A percentile compares a stretch with the other conserved stretches of the same genome.
These are phyloP conservation scores for Bombardia bombarda DNA, from an alignment of 495 filamentous ascomycete species.

Conservation along the genomic window DNA sequence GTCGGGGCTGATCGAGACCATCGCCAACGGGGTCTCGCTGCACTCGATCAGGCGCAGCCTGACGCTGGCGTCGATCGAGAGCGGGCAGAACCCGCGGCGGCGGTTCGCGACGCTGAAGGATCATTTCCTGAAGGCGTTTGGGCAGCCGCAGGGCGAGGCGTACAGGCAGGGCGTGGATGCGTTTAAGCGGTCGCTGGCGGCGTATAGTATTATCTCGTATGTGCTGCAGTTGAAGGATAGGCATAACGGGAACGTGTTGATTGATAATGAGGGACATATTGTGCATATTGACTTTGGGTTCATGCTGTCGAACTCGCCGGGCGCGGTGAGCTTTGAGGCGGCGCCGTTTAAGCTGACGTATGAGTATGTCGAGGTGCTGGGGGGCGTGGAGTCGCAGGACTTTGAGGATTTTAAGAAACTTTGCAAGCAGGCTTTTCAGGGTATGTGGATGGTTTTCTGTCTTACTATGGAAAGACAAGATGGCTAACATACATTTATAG, in stretches of 20 bases:
- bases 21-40: constrained; percentile 69
- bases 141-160: constrained; percentile 49
- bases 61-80: constrained; percentile 57
- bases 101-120: constrained; percentile 66
- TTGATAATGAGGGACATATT: constrained; percentile 71
- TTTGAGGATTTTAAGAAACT: constrained; percentile 61
- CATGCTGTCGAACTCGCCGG: constrained; percentile 73
- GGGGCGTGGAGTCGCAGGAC: constrained; percentile 51
- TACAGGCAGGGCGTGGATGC: constrained; percentile 59
- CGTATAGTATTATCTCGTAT: constrained; percentile 70
- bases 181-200: constrained; percentile 62
- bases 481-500: constrained; percentile 23
- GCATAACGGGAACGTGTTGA: constrained; percentile 74
- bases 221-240: constrained; percentile 70
- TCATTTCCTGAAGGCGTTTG: constrained; percentile 70
- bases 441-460: constrained; percentile 24
- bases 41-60: constrained; percentile 69
- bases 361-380: constrained; percentile 70
- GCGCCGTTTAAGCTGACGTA: constrained; percentile 73
- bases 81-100: constrained; percentile 56
- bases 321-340: constrained; percentile 68
- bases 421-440: constrained; percentile 70
- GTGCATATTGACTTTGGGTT: constrained; percentile 81
- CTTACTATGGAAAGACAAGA: neutral
- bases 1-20: constrained; percentile 71